These are phyloP conservation scores for Ajuga chamaepitys DNA, from an alignment of 257 asterid genomes.

Conservation along the genomic window DNA sequence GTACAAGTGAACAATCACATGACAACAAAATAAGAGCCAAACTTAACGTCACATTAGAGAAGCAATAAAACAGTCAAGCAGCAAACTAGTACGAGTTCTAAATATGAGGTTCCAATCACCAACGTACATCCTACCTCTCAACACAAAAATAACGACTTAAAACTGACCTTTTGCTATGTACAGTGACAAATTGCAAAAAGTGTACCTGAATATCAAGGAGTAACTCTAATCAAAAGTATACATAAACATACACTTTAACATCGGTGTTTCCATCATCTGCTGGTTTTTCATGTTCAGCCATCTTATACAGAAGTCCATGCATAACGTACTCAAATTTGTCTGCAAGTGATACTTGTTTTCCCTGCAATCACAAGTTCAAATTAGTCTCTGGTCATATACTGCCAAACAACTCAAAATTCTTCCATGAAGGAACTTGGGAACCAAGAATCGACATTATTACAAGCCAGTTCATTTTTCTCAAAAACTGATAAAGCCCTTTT, in stretches of 20 bases:
- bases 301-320: slow-evolving; percentile 84
- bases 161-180: background rate
- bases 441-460: background rate
- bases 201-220: background rate
- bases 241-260: slow-evolving; percentile 48
- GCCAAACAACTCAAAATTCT: background rate
- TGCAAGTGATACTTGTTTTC: slow-evolving; percentile 52
- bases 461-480: no score
- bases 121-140: background rate
- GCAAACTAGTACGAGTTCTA: background rate
- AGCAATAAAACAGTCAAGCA: background rate
- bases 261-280: slow-evolving; percentile 16
- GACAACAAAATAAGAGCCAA: background rate
- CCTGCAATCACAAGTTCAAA: slow-evolving; percentile 29
- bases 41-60: background rate
- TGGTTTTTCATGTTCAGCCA: slow-evolving; percentile 40
- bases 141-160: background rate
- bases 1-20: slow-evolving; percentile 13
- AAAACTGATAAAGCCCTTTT: no score
- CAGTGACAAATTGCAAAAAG: background rate
- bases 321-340: slow-evolving; percentile 92
- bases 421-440: background rate
- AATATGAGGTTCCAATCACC: background rate
- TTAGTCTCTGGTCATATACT: background rate
- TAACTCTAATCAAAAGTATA: background rate